These are phyloP conservation scores for Thinopyrum elongatum DNA, from an alignment of 176 grass and related monocot species.

Conservation along the genomic window DNA sequence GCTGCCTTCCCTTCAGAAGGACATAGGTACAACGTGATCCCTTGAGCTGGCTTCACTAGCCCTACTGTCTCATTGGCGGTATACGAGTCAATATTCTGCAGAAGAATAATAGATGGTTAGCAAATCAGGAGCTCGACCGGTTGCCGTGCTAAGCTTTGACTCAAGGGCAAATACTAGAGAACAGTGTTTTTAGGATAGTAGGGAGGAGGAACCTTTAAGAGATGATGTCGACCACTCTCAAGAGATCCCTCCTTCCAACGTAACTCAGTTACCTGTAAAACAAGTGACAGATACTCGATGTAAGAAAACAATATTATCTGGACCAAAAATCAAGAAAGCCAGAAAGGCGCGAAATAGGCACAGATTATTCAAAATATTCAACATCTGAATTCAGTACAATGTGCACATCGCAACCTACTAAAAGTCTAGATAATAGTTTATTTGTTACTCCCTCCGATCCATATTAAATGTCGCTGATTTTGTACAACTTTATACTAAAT, in stretches of 20 bases:
- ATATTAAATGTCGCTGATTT: too few relatives aligned
- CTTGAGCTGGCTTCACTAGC: slow-evolving; percentile 47
- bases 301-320: background rate
- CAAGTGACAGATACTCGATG: background rate
- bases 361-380: background rate
- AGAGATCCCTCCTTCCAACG: slow-evolving; percentile 52
- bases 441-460: background rate
- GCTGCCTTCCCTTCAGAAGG: slow-evolving; percentile 43
- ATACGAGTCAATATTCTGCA: slow-evolving; percentile 71
- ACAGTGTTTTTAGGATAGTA: background rate
- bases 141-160: background rate
- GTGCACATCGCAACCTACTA: background rate
- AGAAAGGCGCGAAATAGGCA: background rate
- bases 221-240: slow-evolving; percentile 39
- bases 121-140: background rate
- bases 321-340: background rate
- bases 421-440: background rate
- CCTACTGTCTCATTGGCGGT: slow-evolving; percentile 62
- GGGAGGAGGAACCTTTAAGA: slow-evolving; percentile 51
- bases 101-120: slow-evolving; percentile 2
- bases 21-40: slow-evolving; percentile 68
- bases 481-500: too few relatives aligned
- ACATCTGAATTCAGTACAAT: background rate
- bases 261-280: slow-evolving; percentile 57
- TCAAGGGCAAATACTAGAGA: background rate